phyloP scores from a whole-genome alignment of 179 eudicot species.

The Silene vulgaris region DNA sequence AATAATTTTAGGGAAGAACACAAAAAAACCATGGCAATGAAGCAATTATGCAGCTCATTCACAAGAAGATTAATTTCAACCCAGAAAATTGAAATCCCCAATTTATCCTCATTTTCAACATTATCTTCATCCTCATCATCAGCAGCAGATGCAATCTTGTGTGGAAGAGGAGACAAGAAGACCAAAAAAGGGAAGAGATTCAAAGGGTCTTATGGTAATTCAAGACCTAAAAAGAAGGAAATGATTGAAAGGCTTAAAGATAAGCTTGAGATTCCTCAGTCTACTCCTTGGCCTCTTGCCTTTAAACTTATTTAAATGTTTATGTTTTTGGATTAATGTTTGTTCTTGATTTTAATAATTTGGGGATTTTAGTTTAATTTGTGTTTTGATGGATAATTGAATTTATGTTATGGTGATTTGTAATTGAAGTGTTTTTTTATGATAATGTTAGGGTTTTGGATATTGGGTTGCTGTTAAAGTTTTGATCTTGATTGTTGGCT shows the following conservation, averaged over 20 bases:
- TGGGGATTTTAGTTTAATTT: constrained; percentile 6
- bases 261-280: constrained; percentile 77
- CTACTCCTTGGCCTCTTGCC: constrained; percentile 99
- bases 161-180: constrained; percentile 97
- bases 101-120: constrained; percentile 27
- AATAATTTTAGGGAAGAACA: background rate
- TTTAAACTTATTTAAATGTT: constrained; percentile 66
- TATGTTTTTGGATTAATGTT: background rate
- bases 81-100: constrained; percentile 27
- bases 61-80: constrained; percentile 38
- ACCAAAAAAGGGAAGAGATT: constrained; percentile 87
- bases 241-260: constrained; percentile 74
- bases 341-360: background rate
- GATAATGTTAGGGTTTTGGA: constrained; percentile 12
- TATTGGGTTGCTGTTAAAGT: constrained; percentile 12
- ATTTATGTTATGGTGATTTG: background rate
- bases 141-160: constrained; percentile 38
- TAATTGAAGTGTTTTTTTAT: constrained; percentile 1
- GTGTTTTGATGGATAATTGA: background rate
- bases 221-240: constrained; percentile 74
- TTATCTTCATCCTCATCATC: constrained; percentile 27
- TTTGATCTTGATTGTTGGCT: background rate
- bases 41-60: constrained; percentile 41
- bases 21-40: constrained; percentile 48
- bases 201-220: constrained; percentile 80